A percentile compares a stretch with the other conserved stretches of the same genome.
phyloP scores from a whole-genome alignment of 1,139 yeast species.

The Sugiyamaella pinicola region DNA sequence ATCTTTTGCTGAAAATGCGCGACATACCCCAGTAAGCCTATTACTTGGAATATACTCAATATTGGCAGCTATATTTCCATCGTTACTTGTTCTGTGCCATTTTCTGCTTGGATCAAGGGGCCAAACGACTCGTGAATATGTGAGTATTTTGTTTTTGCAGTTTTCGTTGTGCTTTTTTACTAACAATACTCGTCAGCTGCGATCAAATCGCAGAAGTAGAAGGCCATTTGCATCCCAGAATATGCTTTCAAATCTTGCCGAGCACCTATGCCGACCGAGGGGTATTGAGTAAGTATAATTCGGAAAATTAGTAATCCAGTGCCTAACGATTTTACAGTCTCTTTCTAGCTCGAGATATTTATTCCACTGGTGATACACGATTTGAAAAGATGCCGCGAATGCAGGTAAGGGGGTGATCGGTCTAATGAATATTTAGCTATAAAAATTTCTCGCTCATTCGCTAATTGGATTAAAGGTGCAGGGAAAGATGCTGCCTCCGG shows the following conservation, averaged over 20 bases:
- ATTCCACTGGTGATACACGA: constrained; percentile 24
- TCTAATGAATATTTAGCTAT: no score
- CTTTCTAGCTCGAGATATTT: constrained; percentile 24
- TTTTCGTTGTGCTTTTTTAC: background rate
- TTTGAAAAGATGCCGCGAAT: constrained; percentile 22
- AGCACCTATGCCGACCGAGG: constrained; percentile 20
- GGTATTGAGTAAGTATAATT: constrained; percentile 20
- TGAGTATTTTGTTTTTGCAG: constrained; percentile 22
- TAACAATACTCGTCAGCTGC: constrained; percentile 14
- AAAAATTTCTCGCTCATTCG: no score
- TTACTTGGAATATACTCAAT: constrained; percentile 53
- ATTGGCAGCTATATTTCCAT: constrained; percentile 55
- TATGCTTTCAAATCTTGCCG: constrained; percentile 15
- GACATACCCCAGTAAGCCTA: constrained; percentile 49
- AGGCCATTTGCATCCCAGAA: constrained; percentile 19
- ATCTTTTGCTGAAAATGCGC: constrained; percentile 37
- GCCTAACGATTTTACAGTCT: constrained; percentile 10
- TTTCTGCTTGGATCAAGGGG: constrained; percentile 56
- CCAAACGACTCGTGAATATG: constrained; percentile 54
- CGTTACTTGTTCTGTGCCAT: constrained; percentile 56
- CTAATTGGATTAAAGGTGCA: no score
- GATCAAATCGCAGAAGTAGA: constrained; percentile 7
- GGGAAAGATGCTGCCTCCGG: no score
- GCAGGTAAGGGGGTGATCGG: constrained; percentile 6
- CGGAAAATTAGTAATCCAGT: background rate